phyloP scores from a whole-genome alignment of 257 asterid genomes.

The Rauvolfia tetraphylla region DNA sequence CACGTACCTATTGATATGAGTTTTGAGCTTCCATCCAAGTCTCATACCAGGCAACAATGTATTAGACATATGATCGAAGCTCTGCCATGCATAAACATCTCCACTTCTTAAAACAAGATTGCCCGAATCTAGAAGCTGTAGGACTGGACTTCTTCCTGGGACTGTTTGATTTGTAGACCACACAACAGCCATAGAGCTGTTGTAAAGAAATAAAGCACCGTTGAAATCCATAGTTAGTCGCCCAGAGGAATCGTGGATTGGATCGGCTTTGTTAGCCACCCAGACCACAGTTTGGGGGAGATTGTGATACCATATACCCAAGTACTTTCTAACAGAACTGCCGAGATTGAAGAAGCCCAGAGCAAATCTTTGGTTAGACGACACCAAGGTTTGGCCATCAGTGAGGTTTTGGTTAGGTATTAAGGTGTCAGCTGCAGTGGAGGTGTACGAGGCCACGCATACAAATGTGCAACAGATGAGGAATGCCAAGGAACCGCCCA shows the following conservation, averaged over 20 bases:
- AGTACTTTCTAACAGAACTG: slow-evolving; percentile 21
- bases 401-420: slow-evolving; percentile 19
- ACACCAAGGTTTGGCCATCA: slow-evolving; percentile 19
- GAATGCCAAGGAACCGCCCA: background rate
- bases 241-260: slow-evolving; percentile 19
- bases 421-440: slow-evolving; percentile 24
- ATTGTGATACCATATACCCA: slow-evolving; percentile 46
- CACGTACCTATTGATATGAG: slow-evolving; percentile 15
- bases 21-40: slow-evolving; percentile 43
- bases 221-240: background rate
- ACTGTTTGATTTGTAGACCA: slow-evolving; percentile 18
- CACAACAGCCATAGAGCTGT: background rate
- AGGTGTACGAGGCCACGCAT: background rate
- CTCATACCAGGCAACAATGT: slow-evolving; percentile 57
- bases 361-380: slow-evolving; percentile 25
- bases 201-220: slow-evolving; percentile 15
- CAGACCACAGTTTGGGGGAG: slow-evolving; percentile 33
- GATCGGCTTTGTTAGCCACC: slow-evolving; percentile 25
- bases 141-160: background rate
- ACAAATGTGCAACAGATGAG: background rate
- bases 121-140: slow-evolving; percentile 12
- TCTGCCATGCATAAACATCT: slow-evolving; percentile 36
- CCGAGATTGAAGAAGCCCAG: slow-evolving; percentile 28
- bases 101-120: slow-evolving; percentile 16
- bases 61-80: slow-evolving; percentile 36